Percentiles rank a stretch among this genome's conserved stretches.
These are phyloP conservation scores for Candida coquimbonensis DNA, from an alignment of 805 yeast genomes.

Conservation along the genomic window DNA sequence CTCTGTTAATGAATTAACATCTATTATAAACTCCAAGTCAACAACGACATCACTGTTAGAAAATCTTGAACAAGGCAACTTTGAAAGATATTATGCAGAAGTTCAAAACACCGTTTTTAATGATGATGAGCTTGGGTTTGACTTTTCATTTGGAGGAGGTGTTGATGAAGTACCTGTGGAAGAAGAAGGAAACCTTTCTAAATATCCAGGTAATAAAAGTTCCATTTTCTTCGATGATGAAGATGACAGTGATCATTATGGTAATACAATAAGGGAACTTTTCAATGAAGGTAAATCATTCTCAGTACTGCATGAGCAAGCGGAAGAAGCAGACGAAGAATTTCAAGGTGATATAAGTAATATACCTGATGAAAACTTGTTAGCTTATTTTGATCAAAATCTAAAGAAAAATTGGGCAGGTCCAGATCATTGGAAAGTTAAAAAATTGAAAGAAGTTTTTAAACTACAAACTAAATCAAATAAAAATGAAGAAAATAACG, in stretches of 20 bases:
- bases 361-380: conserved; percentile 49
- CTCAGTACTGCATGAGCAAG: conserved; percentile 6
- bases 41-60: conserved; percentile 11
- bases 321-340: conserved; percentile 11
- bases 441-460: conserved; percentile 39
- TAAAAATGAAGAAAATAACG: background rate
- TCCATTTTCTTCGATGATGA: conserved; percentile 22
- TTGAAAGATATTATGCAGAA: conserved; percentile 4
- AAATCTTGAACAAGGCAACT: conserved; percentile 6
- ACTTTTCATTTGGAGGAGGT: conserved; percentile 11
- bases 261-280: conserved; percentile 20
- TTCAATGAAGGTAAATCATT: conserved; percentile 19
- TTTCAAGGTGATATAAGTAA: conserved; percentile 18
- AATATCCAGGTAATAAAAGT: conserved; percentile 20
- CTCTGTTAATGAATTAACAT: conserved; percentile 13
- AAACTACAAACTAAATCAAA: conserved; percentile 4
- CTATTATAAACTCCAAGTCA: conserved; percentile 14
- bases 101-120: background rate
- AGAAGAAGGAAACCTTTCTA: conserved; percentile 12
- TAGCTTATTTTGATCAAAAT: conserved; percentile 75
- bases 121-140: conserved; percentile 10
- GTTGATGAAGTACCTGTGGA: background rate
- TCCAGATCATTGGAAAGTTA: conserved; percentile 86
- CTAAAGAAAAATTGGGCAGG: conserved; percentile 80
- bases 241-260: conserved; percentile 20